Conservation (phyloP, 495 filamentous ascomycete genomes). For the Mytilinidion resinicola region DNA sequence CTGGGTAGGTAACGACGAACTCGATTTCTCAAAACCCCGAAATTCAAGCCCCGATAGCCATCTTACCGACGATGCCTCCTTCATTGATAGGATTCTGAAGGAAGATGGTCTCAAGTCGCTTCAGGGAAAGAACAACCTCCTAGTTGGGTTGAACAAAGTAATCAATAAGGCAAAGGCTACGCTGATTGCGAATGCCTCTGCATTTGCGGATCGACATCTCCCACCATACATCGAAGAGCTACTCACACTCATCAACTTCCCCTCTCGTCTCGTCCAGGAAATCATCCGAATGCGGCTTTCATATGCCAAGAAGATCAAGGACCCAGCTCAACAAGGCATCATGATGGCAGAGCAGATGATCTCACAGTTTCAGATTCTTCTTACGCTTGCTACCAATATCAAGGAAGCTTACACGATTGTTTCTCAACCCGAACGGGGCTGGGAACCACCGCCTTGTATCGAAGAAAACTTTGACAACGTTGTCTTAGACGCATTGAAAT, state of each 20-base stretch:
- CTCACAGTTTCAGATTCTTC: conserved; percentile 85
- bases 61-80: conserved; percentile 80
- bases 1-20: conserved; percentile 93
- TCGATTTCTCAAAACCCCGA: conserved; percentile 72
- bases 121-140: conserved; percentile 78
- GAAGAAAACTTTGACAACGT: conserved; percentile 94
- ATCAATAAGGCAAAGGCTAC: conserved; percentile 91
- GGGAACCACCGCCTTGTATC: conserved; percentile 93
- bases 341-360: conserved; percentile 98
- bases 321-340: conserved; percentile 72
- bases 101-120: conserved; percentile 91
- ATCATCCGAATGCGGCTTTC: conserved; percentile 90
- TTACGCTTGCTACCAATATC: conserved; percentile 84
- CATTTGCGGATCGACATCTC: conserved; percentile 83
- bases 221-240: conserved; percentile 97
- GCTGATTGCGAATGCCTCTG: conserved; percentile 76
- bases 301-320: conserved; percentile 91
- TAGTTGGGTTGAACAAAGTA: conserved; percentile 71
- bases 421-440: conserved; percentile 80
- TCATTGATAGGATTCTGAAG: conserved; percentile 95
- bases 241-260: conserved; percentile 92
- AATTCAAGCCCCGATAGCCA: conserved; percentile 42
- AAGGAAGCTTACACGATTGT: conserved; percentile 82
- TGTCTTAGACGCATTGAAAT: conserved; percentile 90
- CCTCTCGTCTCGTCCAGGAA: conserved; percentile 89